A percentile compares a stretch with the other conserved stretches of the same genome.
phyloP scores from a whole-genome alignment of 2,329 filamentous ascomycete genomes.

The Fusarium nurragi region DNA sequence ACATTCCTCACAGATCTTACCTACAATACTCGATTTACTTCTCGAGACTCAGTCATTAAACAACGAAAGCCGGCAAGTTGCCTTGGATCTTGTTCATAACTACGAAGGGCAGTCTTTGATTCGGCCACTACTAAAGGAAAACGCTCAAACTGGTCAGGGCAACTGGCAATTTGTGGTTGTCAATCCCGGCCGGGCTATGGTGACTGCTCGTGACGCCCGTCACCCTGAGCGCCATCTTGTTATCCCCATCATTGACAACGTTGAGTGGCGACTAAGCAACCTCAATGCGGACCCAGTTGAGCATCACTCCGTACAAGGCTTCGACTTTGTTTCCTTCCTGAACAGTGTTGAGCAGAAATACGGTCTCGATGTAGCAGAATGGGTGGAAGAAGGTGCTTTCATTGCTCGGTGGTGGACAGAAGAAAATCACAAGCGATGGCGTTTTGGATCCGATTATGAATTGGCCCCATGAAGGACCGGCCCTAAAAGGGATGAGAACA shows the following conservation, averaged over 20 bases:
- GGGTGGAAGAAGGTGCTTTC: constrained; percentile 48
- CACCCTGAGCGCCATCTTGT: constrained; percentile 45
- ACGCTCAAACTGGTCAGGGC: constrained; percentile 34
- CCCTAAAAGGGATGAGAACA: background rate
- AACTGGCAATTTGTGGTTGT: constrained; percentile 49
- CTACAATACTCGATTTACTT: constrained; percentile 48
- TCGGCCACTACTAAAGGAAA: constrained; percentile 30
- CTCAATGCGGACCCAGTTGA: constrained; percentile 43
- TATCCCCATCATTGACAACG: constrained; percentile 46
- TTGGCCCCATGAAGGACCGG: background rate
- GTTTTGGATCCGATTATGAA: constrained; percentile 33
- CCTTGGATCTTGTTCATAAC: constrained; percentile 40
- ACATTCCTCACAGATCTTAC: constrained; percentile 46
- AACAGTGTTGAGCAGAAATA: constrained; percentile 36
- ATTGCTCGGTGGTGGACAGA: constrained; percentile 49
- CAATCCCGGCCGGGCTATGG: constrained; percentile 47
- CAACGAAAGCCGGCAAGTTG: constrained; percentile 32
- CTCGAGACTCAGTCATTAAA: constrained; percentile 45
- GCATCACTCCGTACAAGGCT: constrained; percentile 39
- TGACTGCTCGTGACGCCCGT: constrained; percentile 47
- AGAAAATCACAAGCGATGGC: constrained; percentile 49
- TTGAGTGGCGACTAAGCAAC: constrained; percentile 48
- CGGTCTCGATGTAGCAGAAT: constrained; percentile 41
- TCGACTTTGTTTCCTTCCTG: constrained; percentile 42
- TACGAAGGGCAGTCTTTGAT: constrained; percentile 49